Evolutionary conservation across 2,329 filamentous ascomycete genomes (phyloP), one percentile per base, ranked within the genome.

Genomic region (Neofusicoccum kwambonambiense): DNA sequence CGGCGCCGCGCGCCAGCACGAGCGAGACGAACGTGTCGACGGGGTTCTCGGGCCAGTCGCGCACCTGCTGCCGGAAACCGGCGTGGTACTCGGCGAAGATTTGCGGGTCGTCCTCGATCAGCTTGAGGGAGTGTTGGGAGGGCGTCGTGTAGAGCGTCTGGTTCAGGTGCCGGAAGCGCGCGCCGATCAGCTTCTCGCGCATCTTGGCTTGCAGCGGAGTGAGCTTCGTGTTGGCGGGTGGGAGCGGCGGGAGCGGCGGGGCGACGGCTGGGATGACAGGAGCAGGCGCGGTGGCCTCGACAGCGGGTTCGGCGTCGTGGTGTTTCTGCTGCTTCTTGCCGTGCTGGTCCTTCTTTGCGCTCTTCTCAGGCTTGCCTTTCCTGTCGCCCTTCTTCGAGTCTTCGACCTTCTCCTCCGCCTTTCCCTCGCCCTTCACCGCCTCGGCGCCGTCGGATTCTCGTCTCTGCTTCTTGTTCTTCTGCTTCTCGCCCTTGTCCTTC

Each of bases 31-130:
- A 98, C 65, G 86, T 87, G 76, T 97, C 91, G 52, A 99, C 92
- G 0, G 95, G 95, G 78, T 99, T 99, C 74, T 94, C 91, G 7
- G 95, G 95, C 95, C 95, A 99, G 2, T 93, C 90, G 73, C 92
- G 89, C 66, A 98, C 95, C 80, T 99, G 95, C 62, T 93, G 91
- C 1, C 93, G 90, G 84, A 99, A 99, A 39, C 95, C 95, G 67
- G 93, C 90, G 80, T 99, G 95, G 79, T 99, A 99, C 79, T 98
- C 93, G 70, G 87, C 85, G 80, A 98, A 99, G 85, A 98, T 93
- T 74, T 96, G 92, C 0, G 95, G 95, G 57, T 91, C 92, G 39
- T 90, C 83, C 60, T 87, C 83, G 81, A 99, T 98, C 27, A 98
- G 87, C 58, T 85, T 81, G 70, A 95, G 87, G n/a, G 95, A 91